Evolutionary conservation across 306 rosid genomes (phyloP).

Genomic region (Quercus parvula): DNA sequence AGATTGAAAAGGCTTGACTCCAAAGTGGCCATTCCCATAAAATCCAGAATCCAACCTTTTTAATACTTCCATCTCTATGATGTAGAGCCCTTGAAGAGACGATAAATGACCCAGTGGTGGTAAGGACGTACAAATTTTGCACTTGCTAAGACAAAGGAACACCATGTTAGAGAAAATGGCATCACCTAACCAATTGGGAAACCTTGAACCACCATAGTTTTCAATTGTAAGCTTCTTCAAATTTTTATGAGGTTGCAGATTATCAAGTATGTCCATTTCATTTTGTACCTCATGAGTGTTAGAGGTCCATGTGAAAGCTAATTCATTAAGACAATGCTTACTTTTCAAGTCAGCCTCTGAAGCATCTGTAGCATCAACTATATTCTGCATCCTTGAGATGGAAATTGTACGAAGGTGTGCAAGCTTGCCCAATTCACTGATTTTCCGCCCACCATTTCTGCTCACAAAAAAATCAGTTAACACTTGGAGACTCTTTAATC

Average conservation of each 20-base stretch:
- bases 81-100: neutral
- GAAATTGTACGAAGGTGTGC: neutral
- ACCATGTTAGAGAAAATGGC: neutral
- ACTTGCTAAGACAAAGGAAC: neutral
- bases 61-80: neutral
- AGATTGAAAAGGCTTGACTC: neutral
- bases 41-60: neutral
- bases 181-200: neutral
- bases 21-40: neutral
- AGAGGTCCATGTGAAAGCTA: neutral
- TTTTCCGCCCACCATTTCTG: neutral
- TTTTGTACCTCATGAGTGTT: neutral
- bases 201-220: neutral
- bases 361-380: neutral
- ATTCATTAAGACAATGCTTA: neutral
- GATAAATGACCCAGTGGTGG: constrained; percentile 10
- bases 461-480: neutral
- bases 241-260: neutral
- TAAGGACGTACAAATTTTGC: neutral
- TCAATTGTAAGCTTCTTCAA: constrained; percentile 6
- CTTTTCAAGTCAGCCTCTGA: neutral
- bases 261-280: neutral
- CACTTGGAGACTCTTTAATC: neutral
- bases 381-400: neutral
- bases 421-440: constrained; percentile 10